Conservation (phyloP, 768 basidiomycete species). For the Panaeolus cyanescens region DNA sequence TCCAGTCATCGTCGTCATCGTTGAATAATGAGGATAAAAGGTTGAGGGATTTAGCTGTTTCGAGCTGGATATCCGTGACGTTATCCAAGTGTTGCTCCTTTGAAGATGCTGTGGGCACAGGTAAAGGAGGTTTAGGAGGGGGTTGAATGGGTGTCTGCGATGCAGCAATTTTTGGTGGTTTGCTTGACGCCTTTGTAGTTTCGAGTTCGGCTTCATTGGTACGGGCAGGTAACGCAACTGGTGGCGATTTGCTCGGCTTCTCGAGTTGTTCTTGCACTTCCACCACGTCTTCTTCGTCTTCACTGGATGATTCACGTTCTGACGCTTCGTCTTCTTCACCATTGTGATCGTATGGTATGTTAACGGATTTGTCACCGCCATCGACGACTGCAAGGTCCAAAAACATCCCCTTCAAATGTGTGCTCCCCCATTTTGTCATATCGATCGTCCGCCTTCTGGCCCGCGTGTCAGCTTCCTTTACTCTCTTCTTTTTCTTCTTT, state of each 20-base stretch:
- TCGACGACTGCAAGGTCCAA: conserved; percentile 44
- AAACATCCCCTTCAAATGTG: conserved; percentile 70
- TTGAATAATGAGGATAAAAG: conserved; percentile 59
- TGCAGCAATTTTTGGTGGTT: background rate
- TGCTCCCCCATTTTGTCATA: conserved; percentile 69
- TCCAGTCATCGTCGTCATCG: conserved; percentile 55
- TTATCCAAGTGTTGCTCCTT: conserved; percentile 10
- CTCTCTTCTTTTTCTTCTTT: conserved; percentile 45
- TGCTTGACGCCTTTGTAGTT: background rate
- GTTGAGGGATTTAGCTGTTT: conserved; percentile 47
- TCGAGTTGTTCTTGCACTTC: background rate
- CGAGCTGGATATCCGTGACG: conserved; percentile 36
- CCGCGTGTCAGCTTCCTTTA: conserved; percentile 53
- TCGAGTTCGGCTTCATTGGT: background rate
- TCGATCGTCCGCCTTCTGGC: conserved; percentile 71
- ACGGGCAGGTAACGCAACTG: background rate
- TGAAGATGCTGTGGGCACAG: conserved; percentile 3
- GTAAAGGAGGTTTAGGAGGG: background rate
- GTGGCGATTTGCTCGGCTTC: background rate
- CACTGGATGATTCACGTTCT: conserved; percentile 11
- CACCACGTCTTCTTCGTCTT: background rate
- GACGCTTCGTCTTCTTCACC: conserved; percentile 13
- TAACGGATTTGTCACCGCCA: conserved; percentile 9
- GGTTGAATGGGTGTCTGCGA: conserved; percentile 7
- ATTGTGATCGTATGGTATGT: conserved; percentile 14